A percentile compares a stretch with the other conserved stretches of the same genome.
phyloP scores from a whole-genome alignment of 2,329 filamentous ascomycete genomes.

The Claviceps africana region DNA sequence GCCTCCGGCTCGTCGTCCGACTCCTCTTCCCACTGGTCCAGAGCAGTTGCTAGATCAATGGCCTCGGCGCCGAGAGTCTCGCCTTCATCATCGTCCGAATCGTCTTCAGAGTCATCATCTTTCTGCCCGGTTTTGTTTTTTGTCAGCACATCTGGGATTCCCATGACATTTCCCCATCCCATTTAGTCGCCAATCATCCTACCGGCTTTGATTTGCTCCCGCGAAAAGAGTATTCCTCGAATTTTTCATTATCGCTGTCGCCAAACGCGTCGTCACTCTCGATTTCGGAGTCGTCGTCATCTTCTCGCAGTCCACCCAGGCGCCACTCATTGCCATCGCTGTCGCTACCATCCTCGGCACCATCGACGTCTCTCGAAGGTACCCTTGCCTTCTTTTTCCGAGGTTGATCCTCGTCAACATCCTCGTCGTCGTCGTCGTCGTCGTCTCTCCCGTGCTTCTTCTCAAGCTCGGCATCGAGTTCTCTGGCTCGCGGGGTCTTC shows the following conservation, averaged over 20 bases:
- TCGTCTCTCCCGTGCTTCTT: constrained; percentile 30
- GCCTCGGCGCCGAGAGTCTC: constrained; percentile 45
- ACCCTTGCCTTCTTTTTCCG: constrained; percentile 28
- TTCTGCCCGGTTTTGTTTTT: neutral
- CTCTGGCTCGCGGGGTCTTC: constrained; percentile 35
- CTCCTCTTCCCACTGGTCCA: constrained; percentile 40
- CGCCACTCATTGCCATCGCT: constrained; percentile 78
- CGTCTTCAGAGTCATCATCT: constrained; percentile 28
- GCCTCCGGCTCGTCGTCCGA: constrained; percentile 34
- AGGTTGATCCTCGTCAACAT: constrained; percentile 30
- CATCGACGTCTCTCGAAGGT: constrained; percentile 35
- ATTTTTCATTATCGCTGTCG: constrained; percentile 73
- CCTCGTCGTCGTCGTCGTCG: constrained; percentile 32
- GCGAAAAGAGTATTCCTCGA: constrained; percentile 54
- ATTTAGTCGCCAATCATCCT: constrained; percentile 5
- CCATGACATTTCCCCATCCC: too few relatives aligned
- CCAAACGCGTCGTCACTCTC: constrained; percentile 72
- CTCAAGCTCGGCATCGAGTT: constrained; percentile 34
- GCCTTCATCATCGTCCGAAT: constrained; percentile 45
- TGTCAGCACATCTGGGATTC: too few relatives aligned
- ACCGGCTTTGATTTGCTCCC: constrained; percentile 27
- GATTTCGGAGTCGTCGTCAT: constrained; percentile 49
- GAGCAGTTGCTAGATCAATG: constrained; percentile 42
- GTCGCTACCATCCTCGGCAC: constrained; percentile 63
- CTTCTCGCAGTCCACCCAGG: constrained; percentile 46